Conservation (phyloP, 345 rosid genomes). For the Turritis glabra region DNA sequence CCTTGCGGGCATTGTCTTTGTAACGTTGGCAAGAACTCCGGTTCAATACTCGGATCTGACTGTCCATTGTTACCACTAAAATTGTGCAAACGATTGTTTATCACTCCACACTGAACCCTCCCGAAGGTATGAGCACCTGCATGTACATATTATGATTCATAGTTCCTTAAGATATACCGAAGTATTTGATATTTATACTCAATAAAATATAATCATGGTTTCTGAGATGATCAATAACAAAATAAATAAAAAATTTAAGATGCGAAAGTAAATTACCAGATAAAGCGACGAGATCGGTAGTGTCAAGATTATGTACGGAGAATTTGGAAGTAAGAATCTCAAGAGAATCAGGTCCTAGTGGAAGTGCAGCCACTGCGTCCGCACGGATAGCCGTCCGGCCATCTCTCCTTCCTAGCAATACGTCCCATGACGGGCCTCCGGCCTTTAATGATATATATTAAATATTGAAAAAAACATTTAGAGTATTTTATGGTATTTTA, state of each 20-base stretch:
- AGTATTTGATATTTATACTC: background rate
- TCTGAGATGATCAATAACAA: background rate
- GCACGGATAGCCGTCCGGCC: slow-evolving; percentile 54
- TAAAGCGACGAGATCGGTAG: slow-evolving; percentile 65
- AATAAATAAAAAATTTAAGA: background rate
- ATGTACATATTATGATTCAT: background rate
- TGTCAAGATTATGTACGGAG: slow-evolving; percentile 58
- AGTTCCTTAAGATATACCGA: background rate
- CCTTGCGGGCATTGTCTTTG: slow-evolving; percentile 48
- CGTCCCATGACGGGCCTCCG: slow-evolving; percentile 81
- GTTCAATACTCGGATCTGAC: slow-evolving; percentile 50
- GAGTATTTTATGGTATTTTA: background rate
- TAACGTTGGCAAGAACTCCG: slow-evolving; percentile 42
- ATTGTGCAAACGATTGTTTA: slow-evolving; percentile 55
- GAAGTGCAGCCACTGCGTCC: slow-evolving; percentile 55
- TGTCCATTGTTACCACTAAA: slow-evolving; percentile 41
- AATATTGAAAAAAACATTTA: background rate
- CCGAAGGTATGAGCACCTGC: slow-evolving; percentile 70
- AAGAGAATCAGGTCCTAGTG: slow-evolving; percentile 54
- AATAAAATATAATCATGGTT: background rate
- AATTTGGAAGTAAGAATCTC: slow-evolving; percentile 52
- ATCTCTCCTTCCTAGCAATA: slow-evolving; percentile 69
- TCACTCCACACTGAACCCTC: slow-evolving; percentile 54
- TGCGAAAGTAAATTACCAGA: slow-evolving; percentile 49
- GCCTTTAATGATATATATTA: slow-evolving; percentile 45